Base-by-base conservation (phyloP, 2,329 filamentous ascomycete genomes). In the Boeremia lycopersici region DNA sequence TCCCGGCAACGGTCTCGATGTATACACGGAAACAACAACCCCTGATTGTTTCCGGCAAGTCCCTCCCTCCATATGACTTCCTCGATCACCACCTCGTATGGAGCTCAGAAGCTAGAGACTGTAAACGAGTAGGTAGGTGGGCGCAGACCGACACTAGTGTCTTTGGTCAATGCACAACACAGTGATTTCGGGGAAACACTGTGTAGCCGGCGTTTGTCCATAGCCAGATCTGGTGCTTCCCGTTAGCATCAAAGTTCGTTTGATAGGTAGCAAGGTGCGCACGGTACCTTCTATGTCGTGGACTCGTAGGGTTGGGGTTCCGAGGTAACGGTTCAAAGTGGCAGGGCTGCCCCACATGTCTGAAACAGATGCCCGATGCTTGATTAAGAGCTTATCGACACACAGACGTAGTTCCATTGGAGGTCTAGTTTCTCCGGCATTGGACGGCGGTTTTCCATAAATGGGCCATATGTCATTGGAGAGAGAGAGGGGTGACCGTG, bases 321-420 rank as follows among this genome's bases (percentile, higher is more conserved):
- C 48, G 57, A 45, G 47, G 46, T 34, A 30, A 36, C 33, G 50
- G 39, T 47, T 43, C 28, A 26, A 9, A 38, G 26, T 34, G 29
- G 43, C 47, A 42, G 35, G 35, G 29, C 47, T 58, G 55, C 53
- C 49, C 54, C 56, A 59, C 58, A 63, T 30, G 41, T 26, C 33
- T 58, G 54, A 61, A 61, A 59, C 53, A 58, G 56, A 59, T 62
- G 48, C 43, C 60, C 62, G 61, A 61, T 57, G 56, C 46, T 61
- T 64, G 23, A 67, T 64, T 64, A 53, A 55, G 33, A 45, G 44
- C 40, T 44, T 63, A 65, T 63, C 56, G 62, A 60, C 45, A 55
- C 41, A 41, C 46, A 52, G 48, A 49, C 36, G 26, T 41, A 47
- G 47, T 45, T 48, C 39, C 6, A 29, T 30, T 25, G 23, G 25